Evolutionary conservation across 129 eudicot species (phyloP).

Genomic region (Arctium minus): DNA sequence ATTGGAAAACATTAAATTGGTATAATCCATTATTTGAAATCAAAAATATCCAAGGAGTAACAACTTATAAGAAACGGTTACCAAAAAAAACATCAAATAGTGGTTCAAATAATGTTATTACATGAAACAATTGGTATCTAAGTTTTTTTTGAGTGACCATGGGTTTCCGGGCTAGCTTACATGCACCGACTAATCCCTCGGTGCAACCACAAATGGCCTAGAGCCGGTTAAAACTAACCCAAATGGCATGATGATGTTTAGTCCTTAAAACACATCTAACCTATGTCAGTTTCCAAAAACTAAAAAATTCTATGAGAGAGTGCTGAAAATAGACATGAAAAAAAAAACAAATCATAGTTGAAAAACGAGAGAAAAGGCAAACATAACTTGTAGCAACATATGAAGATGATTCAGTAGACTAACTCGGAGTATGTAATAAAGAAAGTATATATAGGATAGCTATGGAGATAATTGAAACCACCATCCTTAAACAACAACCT

Average conservation of each 20-base stretch:
- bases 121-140: too few species aligned
- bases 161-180: too few species aligned
- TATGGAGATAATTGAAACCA: slow-evolving; percentile 35
- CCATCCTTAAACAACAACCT: slow-evolving; percentile 47
- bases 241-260: slow-evolving; percentile 66
- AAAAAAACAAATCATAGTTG: background rate
- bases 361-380: background rate
- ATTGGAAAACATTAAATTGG: too few species aligned
- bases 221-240: slow-evolving; percentile 64
- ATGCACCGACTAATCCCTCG: too few species aligned
- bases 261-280: slow-evolving; percentile 16
- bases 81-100: too few species aligned
- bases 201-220: too few species aligned
- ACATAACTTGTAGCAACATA: slow-evolving; percentile 5
- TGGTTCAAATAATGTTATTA: too few species aligned
- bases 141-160: too few species aligned
- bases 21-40: too few species aligned
- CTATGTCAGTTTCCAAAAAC: slow-evolving; percentile 4
- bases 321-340: background rate
- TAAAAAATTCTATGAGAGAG: background rate
- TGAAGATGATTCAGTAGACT: slow-evolving; percentile 16
- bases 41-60: too few species aligned
- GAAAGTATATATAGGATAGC: slow-evolving; percentile 51
- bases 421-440: slow-evolving; percentile 63
- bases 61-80: too few species aligned